These are phyloP conservation scores for Senna tora DNA, from an alignment of 306 rosid species.

Conservation along the genomic window DNA sequence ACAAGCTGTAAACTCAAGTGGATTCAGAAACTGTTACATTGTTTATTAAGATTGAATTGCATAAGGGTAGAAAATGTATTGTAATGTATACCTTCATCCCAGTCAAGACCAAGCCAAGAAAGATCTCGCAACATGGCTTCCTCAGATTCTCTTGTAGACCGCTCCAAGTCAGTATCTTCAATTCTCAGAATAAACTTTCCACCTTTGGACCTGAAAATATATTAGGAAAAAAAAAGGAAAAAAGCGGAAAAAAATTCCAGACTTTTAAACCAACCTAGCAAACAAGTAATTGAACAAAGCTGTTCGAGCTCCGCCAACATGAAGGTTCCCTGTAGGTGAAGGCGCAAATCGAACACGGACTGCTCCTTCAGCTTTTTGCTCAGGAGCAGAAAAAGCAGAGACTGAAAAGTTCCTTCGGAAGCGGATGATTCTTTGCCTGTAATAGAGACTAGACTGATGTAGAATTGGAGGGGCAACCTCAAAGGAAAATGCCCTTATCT, in stretches of 20 bases:
- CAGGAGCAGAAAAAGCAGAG: constrained; percentile 45
- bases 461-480: constrained; percentile 49
- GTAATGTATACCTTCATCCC: constrained; percentile 75
- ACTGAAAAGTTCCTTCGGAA: constrained; percentile 59
- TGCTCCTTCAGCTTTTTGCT: constrained; percentile 34
- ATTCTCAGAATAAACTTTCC: constrained; percentile 89
- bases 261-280: constrained; percentile 51
- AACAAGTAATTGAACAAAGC: constrained; percentile 84
- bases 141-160: constrained; percentile 91
- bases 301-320: constrained; percentile 97
- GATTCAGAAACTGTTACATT: not conserved
- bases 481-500: constrained; percentile 37
- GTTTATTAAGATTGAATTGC: not conserved
- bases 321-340: constrained; percentile 97
- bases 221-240: not conserved
- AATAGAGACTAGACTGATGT: constrained; percentile 44
- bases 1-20: not conserved
- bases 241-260: not conserved
- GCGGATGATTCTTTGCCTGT: constrained; percentile 24
- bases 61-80: not conserved
- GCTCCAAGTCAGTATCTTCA: constrained; percentile 98
- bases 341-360: constrained; percentile 98
- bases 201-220: constrained; percentile 67
- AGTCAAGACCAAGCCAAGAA: constrained; percentile 94
- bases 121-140: constrained; percentile 83